Percentiles rank a stretch among this genome's conserved stretches.
Evolutionary conservation across 1,139 yeast genomes (phyloP).

Genomic region (Taiozyma sp.): DNA sequence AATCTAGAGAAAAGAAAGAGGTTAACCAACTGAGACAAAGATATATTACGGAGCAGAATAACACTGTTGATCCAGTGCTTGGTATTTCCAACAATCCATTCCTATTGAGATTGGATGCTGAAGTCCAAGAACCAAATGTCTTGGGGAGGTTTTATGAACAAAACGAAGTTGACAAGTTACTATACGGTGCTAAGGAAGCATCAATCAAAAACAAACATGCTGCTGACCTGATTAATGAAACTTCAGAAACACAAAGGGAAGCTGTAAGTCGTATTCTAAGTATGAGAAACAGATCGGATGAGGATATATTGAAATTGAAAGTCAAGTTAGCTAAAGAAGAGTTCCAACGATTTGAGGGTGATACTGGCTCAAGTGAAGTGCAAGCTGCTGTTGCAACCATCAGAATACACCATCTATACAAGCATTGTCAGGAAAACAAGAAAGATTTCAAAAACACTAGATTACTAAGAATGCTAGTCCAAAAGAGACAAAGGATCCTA

Average conservation of each 20-base stretch:
- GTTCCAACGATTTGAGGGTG: constrained; percentile 81
- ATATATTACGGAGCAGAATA: constrained; percentile 31
- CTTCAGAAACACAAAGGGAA: constrained; percentile 59
- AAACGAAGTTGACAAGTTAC: constrained; percentile 66
- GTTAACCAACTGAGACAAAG: constrained; percentile 27
- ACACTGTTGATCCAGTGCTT: constrained; percentile 70
- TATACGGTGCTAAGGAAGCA: constrained; percentile 74
- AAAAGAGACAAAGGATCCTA: constrained; percentile 79
- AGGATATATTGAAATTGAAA: constrained; percentile 57
- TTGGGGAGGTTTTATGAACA: constrained; percentile 56
- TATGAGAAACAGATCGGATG: constrained; percentile 63
- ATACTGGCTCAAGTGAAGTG: constrained; percentile 92
- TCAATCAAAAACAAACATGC: constrained; percentile 41
- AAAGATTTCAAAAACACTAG: constrained; percentile 74
- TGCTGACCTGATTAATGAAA: constrained; percentile 25
- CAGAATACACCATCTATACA: constrained; percentile 71
- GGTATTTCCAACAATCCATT: constrained; percentile 71
- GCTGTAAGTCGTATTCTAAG: constrained; percentile 70
- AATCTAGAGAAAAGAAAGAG: constrained; percentile 22
- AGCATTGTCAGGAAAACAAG: constrained; percentile 66
- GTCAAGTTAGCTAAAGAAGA: constrained; percentile 66
- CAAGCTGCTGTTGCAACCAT: constrained; percentile 91
- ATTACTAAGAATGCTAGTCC: constrained; percentile 74
- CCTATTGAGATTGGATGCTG: constrained; percentile 59
- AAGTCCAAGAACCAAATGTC: constrained; percentile 55